These are phyloP conservation scores for Venturia asperata DNA, from an alignment of 2,329 filamentous ascomycete genomes.

Conservation along the genomic window DNA sequence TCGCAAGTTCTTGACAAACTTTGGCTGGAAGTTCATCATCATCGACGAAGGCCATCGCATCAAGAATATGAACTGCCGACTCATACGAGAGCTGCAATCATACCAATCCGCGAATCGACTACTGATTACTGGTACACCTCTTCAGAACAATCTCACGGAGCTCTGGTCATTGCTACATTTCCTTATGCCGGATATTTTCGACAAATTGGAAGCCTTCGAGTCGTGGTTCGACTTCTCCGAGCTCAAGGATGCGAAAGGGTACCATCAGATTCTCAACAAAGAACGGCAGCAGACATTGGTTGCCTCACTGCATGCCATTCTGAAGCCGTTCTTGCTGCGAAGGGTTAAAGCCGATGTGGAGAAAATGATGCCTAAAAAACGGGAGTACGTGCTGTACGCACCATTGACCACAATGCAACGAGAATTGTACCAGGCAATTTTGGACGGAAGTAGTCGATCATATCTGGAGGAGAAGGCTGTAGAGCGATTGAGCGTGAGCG, in stretches of 20 bases:
- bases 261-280: slow-evolving; percentile 51
- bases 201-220: slow-evolving; percentile 87
- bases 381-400: slow-evolving; percentile 92
- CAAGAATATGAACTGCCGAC: slow-evolving; percentile 90
- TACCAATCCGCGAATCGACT: slow-evolving; percentile 87
- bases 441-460: slow-evolving; percentile 44
- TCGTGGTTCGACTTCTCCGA: slow-evolving; percentile 97
- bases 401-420: slow-evolving; percentile 87
- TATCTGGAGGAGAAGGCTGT: slow-evolving; percentile 70
- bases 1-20: slow-evolving; percentile 68
- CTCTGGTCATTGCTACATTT: slow-evolving; percentile 95
- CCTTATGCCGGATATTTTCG: slow-evolving; percentile 84
- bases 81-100: slow-evolving; percentile 80
- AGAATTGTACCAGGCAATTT: slow-evolving; percentile 77
- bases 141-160: slow-evolving; percentile 93
- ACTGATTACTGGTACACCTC: slow-evolving; percentile 86
- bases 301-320: slow-evolving; percentile 82
- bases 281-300: slow-evolving; percentile 70
- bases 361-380: slow-evolving; percentile 83
- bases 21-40: slow-evolving; percentile 96
- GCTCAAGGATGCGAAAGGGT: slow-evolving; percentile 45
- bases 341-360: slow-evolving; percentile 92
- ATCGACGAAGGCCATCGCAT: slow-evolving; percentile 96
- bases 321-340: slow-evolving; percentile 84
- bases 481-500: slow-evolving; percentile 51